Evolutionary conservation across 2,329 filamentous ascomycete genomes (phyloP), one percentile per base, ranked within the genome.

Genomic region (Calonectria montana): DNA sequence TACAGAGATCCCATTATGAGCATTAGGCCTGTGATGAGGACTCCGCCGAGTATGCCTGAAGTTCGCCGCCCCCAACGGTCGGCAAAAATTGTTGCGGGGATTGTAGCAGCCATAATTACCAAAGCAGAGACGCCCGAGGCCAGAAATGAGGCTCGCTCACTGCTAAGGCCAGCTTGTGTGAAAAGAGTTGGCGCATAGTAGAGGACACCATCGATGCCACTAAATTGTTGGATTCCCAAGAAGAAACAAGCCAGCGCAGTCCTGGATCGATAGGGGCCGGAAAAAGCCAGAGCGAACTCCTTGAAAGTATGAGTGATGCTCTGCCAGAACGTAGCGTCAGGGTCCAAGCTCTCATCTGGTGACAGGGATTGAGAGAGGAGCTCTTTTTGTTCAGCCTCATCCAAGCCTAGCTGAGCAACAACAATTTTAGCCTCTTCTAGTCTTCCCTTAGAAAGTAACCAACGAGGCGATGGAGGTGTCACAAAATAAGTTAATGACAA

Each of bases 171-270:
- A 0, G 91, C 90, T 68, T 91, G 88, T 23, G 86, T 83, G 74
- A 93, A 92, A 0, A 93, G 81, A 0, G 89, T 83, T 0, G 91
- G 91, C 0, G 90, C 89, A 68, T 93, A 92, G 73, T 90, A 91
- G 2, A 92, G 82, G 0, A 92, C 86, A 0, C 89, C 90, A 43
- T 92, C 90, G 45, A 92, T 91, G 0, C 91, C 90, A 21, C 84
- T 87, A 13, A 92, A 83, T 59, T 92, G 91, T 70, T 91, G 88
- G 82, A 91, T 88, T 0, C 83, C 87, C 83, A 92, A 86, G 25
- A 92, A 80, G 69, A 91, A 91, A 8, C 89, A 86, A 1, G 86
- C 90, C 21, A 91, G 86, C 0, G 84, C 78, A 1, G 88, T 89
- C 2, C 87, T 84, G 1, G 80, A 78, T 1, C 88, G 82, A 10